Evolutionary conservation across 371 early-diverging fungal genomes (phyloP), one percentile per base, ranked within the genome.

Genomic region (Mucor sp.): DNA sequence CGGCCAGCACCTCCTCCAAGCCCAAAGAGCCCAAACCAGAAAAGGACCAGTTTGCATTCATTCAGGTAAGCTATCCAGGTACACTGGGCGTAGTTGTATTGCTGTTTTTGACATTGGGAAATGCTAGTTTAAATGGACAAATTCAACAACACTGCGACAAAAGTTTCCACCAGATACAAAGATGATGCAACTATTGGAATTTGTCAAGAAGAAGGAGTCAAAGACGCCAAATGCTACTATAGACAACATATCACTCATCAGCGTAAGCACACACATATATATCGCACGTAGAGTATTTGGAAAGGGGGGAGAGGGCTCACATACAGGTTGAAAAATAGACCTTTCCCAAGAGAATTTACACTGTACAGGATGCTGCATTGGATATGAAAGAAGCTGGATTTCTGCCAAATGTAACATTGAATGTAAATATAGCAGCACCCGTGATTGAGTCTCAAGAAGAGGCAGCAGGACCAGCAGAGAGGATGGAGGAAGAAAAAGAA

Each of bases 351-450:
- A 60, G 47, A 33, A 63, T 21, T 0, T 71, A 35, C 25, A 74
- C 64, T 32, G n/a, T 41, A 8, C 23, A 61, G 5, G 63, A 74
- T 43, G 58, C 37, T 5, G 33, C 19, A 25, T 62, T 79, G 1
- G 57, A 69, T 11, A 57, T 63, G 23, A 64, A 69, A 58, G 76
- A 77, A 37, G 82, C 65, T 67, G 77, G 75, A 32, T 77, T 79
- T 41, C n/a, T 75, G 14, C 78, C 81, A 8, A 81, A 74, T 32
- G 70, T 74, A 1, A 72, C 81, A 23, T 60, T 81, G 32, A 17
- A 27, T 19, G 25, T 56, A 6, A 47, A 55, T 14, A 17, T 17
- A 27, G 47, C 9, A 32, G 28, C 23, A 30, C 19, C 39, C 3
- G 47, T 25, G 4, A 44, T 30, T 2, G 50, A 50, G 17, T 23